Base-by-base conservation (phyloP, 2,329 filamentous ascomycete genomes). In the Pseudocercospora eumusae region DNA sequence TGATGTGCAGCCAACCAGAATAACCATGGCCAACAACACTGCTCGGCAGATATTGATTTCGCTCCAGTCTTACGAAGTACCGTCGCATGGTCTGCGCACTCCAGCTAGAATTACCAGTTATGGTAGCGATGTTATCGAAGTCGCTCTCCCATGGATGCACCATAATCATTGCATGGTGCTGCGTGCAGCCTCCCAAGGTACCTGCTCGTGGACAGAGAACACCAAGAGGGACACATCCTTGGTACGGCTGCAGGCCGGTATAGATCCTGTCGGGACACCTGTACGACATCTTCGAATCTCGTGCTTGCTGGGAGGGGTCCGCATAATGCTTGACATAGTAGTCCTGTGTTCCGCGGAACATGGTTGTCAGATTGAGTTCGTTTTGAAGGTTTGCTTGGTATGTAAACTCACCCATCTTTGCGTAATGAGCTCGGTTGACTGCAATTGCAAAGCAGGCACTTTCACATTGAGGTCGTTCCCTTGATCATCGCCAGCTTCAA, bases 271-370 rank as follows among this genome's bases (percentile, higher is more conserved):
- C 74, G 0, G 80, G 76, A 15, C 45, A 42, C 8, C 40, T 70
- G 70, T 86, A 88, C 1, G 82, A 82, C 52, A 84, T 83, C 77
- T 89, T 88, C 68, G 76, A 82, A 71, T 88, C 84, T 59, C 79
- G 77, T 21, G 81, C 78, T 64, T 86, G 82, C 33, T 82, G 78
- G 25, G 74, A 72, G 45, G 83, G 74, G 63, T 88, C 81, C 11
- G 79, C 76, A 69, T 87, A 88, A 72, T 88, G 86, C 45, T 81
- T 80, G n/a, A 87, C 84, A 64, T 83, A 88, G 75, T 84, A 88
- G 72, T 86, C 82, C 86, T 86, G 88, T 55, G 88, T 55, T 80
- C 45, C 45, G 45, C 45, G 45, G 18, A 49, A 49, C 45, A 20
- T 21, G 45, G 40, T 28, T n/a, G 45, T 49, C 45, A 49, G 45